A percentile compares a stretch with the other conserved stretches of the same genome.
These are phyloP conservation scores for Phialophora macrospora DNA, from an alignment of 2,329 filamentous ascomycete genomes.

Conservation along the genomic window DNA sequence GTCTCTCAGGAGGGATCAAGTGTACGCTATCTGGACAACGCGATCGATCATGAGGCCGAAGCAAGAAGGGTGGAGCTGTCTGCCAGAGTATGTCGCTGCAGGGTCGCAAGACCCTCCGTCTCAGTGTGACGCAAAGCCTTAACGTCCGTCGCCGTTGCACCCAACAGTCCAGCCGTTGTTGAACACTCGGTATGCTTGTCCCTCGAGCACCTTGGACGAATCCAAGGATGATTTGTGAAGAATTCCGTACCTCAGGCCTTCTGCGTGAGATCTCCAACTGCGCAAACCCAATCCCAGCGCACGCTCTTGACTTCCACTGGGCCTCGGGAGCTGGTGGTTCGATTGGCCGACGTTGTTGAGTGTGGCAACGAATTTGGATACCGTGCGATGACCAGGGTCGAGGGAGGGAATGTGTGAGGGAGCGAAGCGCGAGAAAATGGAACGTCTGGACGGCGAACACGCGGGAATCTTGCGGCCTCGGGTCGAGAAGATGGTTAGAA, in stretches of 20 bases:
- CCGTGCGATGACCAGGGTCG: background rate
- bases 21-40: slow-evolving; percentile 15
- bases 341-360: background rate
- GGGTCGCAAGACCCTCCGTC: slow-evolving; percentile 28
- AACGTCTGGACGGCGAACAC: slow-evolving; percentile 2
- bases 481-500: slow-evolving; percentile 33
- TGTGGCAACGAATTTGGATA: background rate
- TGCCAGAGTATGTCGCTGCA: slow-evolving; percentile 30
- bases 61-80: slow-evolving; percentile 12
- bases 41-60: slow-evolving; percentile 35
- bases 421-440: background rate
- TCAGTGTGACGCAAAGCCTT: slow-evolving; percentile 26
- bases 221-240: background rate
- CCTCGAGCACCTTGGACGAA: background rate
- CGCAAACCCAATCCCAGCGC: slow-evolving; percentile 4
- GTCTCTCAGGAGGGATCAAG: slow-evolving; percentile 11
- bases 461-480: slow-evolving; percentile 25
- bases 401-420: background rate
- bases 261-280: background rate
- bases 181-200: background rate
- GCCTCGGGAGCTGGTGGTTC: background rate
- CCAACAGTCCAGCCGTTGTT: slow-evolving; percentile 12
- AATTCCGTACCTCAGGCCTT: background rate
- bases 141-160: slow-evolving; percentile 14
- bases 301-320: slow-evolving; percentile 1